Base-by-base conservation (phyloP, 305 asterid genomes). In the Salvia sclarea region DNA sequence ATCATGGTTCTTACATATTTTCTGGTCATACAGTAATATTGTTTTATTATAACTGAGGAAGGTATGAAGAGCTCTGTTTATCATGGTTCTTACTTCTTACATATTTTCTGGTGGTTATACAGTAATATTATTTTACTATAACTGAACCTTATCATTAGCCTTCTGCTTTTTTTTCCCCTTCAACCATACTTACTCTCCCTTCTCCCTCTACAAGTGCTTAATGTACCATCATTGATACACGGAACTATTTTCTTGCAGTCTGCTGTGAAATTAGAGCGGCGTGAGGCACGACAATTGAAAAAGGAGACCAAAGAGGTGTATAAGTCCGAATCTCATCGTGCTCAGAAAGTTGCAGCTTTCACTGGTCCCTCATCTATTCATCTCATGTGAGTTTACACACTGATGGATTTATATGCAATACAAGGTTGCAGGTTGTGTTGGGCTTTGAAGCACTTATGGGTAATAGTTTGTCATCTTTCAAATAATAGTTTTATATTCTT, bases 281-380 rank as follows among this genome's bases (percentile, higher is more conserved):
- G 97, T 2, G 96, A 87, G 82, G 98, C 98, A 5, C 82, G 97
- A 0, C 87, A 78, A 75, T 44, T 74, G 79, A 93, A 93, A 76
- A 93, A 91, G 61, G 97, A 86, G 70, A 80, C 68, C 64, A 93
- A 85, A 80, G 96, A 41, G 71, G 78, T 87, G 13, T 93, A 88
- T 78, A 91, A 86, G 75, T 75, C 72, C 14, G 98, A 93, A 77
- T 79, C 87, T 60, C 89, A 85, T 50, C 95, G 52, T 30, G 98
- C 98, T 61, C 98, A 91, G 81, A 93, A 81, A 74, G 92, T 91
- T 21, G 97, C 97, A 70, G 98, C 98, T 66, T 78, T 81, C 71
- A 79, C 96, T 30, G 92, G 96, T 31, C 98, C 98, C 79, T 87
- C 97, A 24, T 73, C 96, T 24, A 85, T 89, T 68, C 98, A 84